Conservation (phyloP, 805 yeast species). For the Kockiozyma suomiensis region DNA sequence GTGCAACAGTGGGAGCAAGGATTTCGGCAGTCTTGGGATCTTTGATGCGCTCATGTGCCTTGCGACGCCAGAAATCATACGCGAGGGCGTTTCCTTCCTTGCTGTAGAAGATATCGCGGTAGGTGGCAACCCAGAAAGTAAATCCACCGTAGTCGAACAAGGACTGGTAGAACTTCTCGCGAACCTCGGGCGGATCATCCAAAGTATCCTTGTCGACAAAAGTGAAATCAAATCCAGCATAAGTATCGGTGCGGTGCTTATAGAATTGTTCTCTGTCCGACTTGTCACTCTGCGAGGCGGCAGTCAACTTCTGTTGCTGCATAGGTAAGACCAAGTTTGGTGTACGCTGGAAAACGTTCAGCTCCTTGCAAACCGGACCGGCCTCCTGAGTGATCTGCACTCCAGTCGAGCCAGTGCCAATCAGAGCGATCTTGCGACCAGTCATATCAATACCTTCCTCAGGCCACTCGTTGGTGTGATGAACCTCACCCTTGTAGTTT, state of each 20-base stretch:
- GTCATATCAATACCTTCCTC: slow-evolving; percentile 33
- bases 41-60: slow-evolving; percentile 32
- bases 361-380: slow-evolving; percentile 32
- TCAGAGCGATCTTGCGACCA: slow-evolving; percentile 37
- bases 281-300: slow-evolving; percentile 13
- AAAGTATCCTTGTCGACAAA: slow-evolving; percentile 28
- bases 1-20: slow-evolving; percentile 38
- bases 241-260: slow-evolving; percentile 28
- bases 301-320: slow-evolving; percentile 30
- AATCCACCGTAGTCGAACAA: slow-evolving; percentile 40
- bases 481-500: slow-evolving; percentile 36
- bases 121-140: slow-evolving; percentile 39
- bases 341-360: slow-evolving; percentile 39
- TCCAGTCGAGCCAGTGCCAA: slow-evolving; percentile 43
- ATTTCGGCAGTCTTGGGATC: slow-evolving; percentile 35
- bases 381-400: slow-evolving; percentile 39
- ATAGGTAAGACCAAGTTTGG: slow-evolving; percentile 39
- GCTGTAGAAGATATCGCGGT: slow-evolving; percentile 34
- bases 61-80: slow-evolving; percentile 37
- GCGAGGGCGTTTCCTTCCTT: slow-evolving; percentile 33
- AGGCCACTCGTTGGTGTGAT: slow-evolving; percentile 40
- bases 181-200: slow-evolving; percentile 32
- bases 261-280: slow-evolving; percentile 19
- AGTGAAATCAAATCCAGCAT: slow-evolving; percentile 35
- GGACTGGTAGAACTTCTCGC: slow-evolving; percentile 35